Base-by-base conservation (phyloP, 768 basidiomycete species). In the Rhodotorula kratochvilovae region DNA sequence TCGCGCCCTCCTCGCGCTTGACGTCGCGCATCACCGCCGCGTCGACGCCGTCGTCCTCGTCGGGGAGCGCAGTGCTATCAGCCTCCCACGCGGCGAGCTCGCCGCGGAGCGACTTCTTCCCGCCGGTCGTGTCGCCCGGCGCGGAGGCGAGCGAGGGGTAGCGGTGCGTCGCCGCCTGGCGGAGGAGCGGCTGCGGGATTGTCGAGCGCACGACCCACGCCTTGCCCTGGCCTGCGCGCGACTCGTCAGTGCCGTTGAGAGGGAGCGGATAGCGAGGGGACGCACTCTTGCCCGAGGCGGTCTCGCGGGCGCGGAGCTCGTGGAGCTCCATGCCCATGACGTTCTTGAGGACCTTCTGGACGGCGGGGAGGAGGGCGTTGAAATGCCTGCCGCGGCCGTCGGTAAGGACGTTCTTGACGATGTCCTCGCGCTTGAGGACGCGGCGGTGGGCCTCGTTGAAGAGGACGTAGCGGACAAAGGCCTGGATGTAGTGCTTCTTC, bases 281-380 rank as follows among this genome's bases (percentile, higher is more conserved):
- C 68, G 43, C 58, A 72, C 70, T 64, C 48, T 75, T 72, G 33
- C 45, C 65, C 19, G 64, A 33, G 8, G 51, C 61, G 48, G 57
- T 59, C 10, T 63, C 86, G n/a, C 87, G 85, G 0, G 86, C 82
- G 57, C 87, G 85, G 10, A 96, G 84, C 78, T 91, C 90, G 36
- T 88, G 87, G 15, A 96, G 84, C 76, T 95, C 90, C 87, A 93
- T 87, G 5, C 90, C 91, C 74, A 95, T 89, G 0, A 85, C 87
- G 23, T 83, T 83, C 23, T 81, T 81, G 8, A 96, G 82, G 13
- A 86, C 86, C 11, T 78, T 78, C 69, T 95, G 91, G 3, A 91
- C 91, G 27, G 77, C 78, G 0, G 79, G 78, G 48, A 91, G 85
- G 33, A 94, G 86, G 0, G 78, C 73, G n/a, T 85, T 86, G 81